Base-by-base conservation (phyloP, 2,329 filamentous ascomycete species). In the Scolecobasidium constrictum region DNA sequence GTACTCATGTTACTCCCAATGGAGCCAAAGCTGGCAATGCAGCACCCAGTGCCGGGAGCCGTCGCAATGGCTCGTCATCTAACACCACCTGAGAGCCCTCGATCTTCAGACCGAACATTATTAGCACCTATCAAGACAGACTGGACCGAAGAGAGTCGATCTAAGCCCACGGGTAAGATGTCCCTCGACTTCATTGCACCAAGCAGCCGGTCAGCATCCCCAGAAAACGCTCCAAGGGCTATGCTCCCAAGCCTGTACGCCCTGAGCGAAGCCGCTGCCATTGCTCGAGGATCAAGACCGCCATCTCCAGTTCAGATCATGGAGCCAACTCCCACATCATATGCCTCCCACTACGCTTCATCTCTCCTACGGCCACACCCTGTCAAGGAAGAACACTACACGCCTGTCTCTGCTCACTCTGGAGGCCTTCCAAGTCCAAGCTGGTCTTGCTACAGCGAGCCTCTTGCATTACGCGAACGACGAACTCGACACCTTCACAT, bases 111-210 rank as follows among this genome's bases (percentile, higher is more conserved):
- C 26, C 40, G 28, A 34, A 31, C 34, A 36, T 18, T n/a, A 31
- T n/a, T 31, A 31, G 9, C 26, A 31, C 26, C 26, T 31, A 31
- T 31, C 26, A 31, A 31, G n/a, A 31, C 26, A 7, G n/a, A n/a
- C 26, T 31, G 26, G 26, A 9, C 26, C 9, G n/a, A 31, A n/a
- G 26, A 31, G 26, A 31, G n/a, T 7, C 26, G n/a, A 31, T 31
- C 26, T 9, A 31, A 31, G 26, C 9, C 26, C 6, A 22, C 36
- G 7, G 19, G 19, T 9, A 44, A 44, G 26, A 44, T 44, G 42
- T 41, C 42, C 21, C 42, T 44, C 35, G 42, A 44, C 19, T 44
- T 44, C 11, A 44, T 44, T 39, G 42, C 36, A 15, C 36, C 42
- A 18, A 22, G 20, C 35, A 44, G 35, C 26, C 35, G 23, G 39